These are phyloP conservation scores for Boletus subcaerulescens DNA, from an alignment of 768 basidiomycete species.

Conservation along the genomic window DNA sequence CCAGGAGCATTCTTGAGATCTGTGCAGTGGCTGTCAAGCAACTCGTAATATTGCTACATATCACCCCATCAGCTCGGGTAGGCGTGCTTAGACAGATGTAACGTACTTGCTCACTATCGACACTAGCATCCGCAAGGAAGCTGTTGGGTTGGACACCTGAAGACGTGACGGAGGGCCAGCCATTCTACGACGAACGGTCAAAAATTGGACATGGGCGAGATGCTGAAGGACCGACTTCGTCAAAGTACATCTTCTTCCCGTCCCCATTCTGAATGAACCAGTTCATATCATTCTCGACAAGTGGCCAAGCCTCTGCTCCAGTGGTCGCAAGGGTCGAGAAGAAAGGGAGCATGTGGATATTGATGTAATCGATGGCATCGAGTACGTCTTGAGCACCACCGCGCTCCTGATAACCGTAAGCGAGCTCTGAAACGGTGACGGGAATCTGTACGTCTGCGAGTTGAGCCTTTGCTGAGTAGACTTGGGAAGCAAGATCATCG, in stretches of 20 bases:
- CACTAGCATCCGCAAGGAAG: slow-evolving; percentile 53
- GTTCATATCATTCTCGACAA: slow-evolving; percentile 54
- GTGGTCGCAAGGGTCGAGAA: slow-evolving; percentile 36
- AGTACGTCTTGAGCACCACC: slow-evolving; percentile 55
- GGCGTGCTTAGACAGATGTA: not conserved
- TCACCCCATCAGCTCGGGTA: not conserved
- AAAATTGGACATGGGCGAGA: not conserved
- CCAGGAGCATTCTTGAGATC: slow-evolving; percentile 56
- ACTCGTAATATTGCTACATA: slow-evolving; percentile 47
- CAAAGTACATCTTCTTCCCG: slow-evolving; percentile 74
- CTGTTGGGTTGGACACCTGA: slow-evolving; percentile 64
- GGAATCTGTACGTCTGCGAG: slow-evolving; percentile 56
- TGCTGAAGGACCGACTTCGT: slow-evolving; percentile 44
- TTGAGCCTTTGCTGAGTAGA: slow-evolving; percentile 45
- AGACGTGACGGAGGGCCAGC: slow-evolving; percentile 72
- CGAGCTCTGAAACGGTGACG: slow-evolving; percentile 67
- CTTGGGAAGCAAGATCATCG: slow-evolving; percentile 48
- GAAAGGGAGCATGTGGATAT: slow-evolving; percentile 71
- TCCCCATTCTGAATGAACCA: slow-evolving; percentile 65
- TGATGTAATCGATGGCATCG: slow-evolving; percentile 58
- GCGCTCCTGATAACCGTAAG: slow-evolving; percentile 54
- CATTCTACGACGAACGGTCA: slow-evolving; percentile 48
- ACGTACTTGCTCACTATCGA: slow-evolving; percentile 60
- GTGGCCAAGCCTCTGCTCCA: slow-evolving; percentile 62
- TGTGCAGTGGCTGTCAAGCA: slow-evolving; percentile 63